Conservation (phyloP, 805 yeast species). For the Schizosaccharomyces cryophilus region DNA sequence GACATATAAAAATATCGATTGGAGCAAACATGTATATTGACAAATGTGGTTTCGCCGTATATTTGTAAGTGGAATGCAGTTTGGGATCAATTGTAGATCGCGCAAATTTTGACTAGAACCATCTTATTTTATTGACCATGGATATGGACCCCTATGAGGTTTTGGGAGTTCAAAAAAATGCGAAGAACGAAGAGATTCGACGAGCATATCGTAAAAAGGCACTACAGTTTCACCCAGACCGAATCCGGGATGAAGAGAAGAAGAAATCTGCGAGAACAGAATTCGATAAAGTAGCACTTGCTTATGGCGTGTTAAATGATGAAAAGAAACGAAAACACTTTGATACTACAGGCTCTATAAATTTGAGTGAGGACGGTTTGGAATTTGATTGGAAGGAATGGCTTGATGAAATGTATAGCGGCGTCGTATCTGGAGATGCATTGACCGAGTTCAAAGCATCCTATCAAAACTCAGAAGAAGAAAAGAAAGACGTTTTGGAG, state of each 20-base stretch:
- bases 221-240: slow-evolving; percentile 48
- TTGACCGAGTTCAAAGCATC: slow-evolving; percentile 42
- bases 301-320: slow-evolving; percentile 47
- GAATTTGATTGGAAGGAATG: slow-evolving; percentile 16
- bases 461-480: slow-evolving; percentile 27
- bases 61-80: too few relatives aligned
- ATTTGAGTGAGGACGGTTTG: slow-evolving; percentile 16
- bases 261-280: slow-evolving; percentile 14
- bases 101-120: too few relatives aligned
- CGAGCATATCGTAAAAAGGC: slow-evolving; percentile 43
- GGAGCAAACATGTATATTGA: too few relatives aligned
- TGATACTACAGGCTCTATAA: slow-evolving; percentile 46
- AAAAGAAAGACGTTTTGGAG: slow-evolving; percentile 31
- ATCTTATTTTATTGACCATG: background rate
- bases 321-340: slow-evolving; percentile 27
- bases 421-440: slow-evolving; percentile 17
- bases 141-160: slow-evolving; percentile 40
- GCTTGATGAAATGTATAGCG: slow-evolving; percentile 14
- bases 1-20: too few relatives aligned
- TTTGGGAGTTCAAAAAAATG: slow-evolving; percentile 18
- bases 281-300: slow-evolving; percentile 51
- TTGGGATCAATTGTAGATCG: too few relatives aligned
- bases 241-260: slow-evolving; percentile 21
- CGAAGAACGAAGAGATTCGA: slow-evolving; percentile 31
- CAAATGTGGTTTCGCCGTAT: too few relatives aligned